Base-by-base conservation (phyloP, 2,329 filamentous ascomycete genomes). In the Colletotrichum caudatum region DNA sequence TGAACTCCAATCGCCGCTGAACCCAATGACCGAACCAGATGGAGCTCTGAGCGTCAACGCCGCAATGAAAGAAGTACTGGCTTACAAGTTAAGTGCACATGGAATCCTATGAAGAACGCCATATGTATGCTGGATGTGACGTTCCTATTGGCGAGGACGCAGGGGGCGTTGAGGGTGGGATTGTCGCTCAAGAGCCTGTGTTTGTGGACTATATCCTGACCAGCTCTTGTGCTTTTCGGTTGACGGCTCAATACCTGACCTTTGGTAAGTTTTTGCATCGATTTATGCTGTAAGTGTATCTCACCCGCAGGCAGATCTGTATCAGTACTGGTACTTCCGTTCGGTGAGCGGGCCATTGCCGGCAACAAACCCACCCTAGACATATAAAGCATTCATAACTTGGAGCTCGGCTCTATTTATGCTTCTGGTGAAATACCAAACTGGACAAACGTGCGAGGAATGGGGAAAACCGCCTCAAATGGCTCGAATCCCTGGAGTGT, bases 91-190 rank as follows among this genome's bases (percentile, higher is more conserved):
- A 8, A 56, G 9, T 1, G 5, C 35, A 7, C 20, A 7, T 23
- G 4, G 9, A n/a, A 37, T 11, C 8, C 29, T 5, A 7, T 29
- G 2, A 7, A 2, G 8, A 35, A 46, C 3, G 39, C 37, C 8
- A 5, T 3, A 4, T 3, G 5, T 9, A 2, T 14, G 23, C 5
- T 18, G 1, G 44, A 23, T 8, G 3, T 2, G 23, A 20, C 11
- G 11, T 18, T 18, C n/a, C 33, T 35, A 16, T 35, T 18, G 1
- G 9, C 16, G 57, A 46, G 26, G 23, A 54, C 3, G 8, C 12
- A 6, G 29, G 16, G 29, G n/a, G 29, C 9, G 3, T 8, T 54
- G 18, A 8, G 51, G 26, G 23, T 29, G 6, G 20, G n/a, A 16
- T 29, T 51, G 23, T 29, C 50, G 50, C 23, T 16, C 5, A 51